Evolutionary conservation across 1,284 basidiomycete genomes (phyloP).

Genomic region (Malassezia yamatoensis): DNA sequence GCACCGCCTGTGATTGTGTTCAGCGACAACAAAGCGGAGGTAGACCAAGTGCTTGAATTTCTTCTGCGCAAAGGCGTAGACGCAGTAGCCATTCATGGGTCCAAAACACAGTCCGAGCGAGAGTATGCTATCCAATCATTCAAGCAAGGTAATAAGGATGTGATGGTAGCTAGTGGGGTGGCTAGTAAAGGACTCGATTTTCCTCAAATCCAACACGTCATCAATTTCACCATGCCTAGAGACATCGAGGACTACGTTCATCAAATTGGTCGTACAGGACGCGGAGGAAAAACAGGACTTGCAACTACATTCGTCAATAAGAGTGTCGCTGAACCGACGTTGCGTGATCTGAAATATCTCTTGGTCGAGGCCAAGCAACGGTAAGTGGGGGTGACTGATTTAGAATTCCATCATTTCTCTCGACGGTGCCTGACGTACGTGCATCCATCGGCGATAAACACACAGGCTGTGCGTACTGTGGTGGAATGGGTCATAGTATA

Average conservation of each 20-base stretch:
- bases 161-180: conserved; percentile 96
- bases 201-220: conserved; percentile 93
- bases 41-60: conserved; percentile 98
- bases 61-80: conserved; percentile 91
- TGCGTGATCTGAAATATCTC: conserved; percentile 91
- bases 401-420: conserved; percentile 79
- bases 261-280: conserved; percentile 94
- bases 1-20: conserved; percentile 96
- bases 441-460: conserved; percentile 57
- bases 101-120: conserved; percentile 93
- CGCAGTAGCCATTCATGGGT: conserved; percentile 96
- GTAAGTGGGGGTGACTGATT: conserved; percentile 32
- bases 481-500: conserved; percentile 88
- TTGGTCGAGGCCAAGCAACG: conserved; percentile 96
- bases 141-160: conserved; percentile 91
- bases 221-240: conserved; percentile 97
- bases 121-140: conserved; percentile 97
- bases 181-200: conserved; percentile 97
- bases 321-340: conserved; percentile 87
- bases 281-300: conserved; percentile 93
- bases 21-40: conserved; percentile 98
- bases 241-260: conserved; percentile 72
- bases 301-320: conserved; percentile 99
- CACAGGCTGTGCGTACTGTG: conserved; percentile 88
- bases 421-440: conserved; percentile 76